These are phyloP conservation scores for Phallus indusiatus DNA, from an alignment of 768 basidiomycete species.

Conservation along the genomic window DNA sequence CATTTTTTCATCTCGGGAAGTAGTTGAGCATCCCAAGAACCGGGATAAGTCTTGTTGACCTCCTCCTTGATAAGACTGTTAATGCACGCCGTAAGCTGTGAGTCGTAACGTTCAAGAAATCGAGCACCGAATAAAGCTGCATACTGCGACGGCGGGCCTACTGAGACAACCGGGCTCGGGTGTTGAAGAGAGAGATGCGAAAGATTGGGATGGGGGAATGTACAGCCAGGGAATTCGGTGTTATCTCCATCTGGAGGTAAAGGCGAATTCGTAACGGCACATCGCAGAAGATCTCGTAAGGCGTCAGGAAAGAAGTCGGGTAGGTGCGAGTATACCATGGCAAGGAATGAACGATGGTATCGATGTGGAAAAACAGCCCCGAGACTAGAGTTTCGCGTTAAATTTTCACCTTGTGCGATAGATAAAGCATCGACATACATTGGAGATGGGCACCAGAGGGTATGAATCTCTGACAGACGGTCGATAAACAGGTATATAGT, in stretches of 20 bases:
- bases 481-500: constrained; percentile 6
- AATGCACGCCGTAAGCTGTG: constrained; percentile 72
- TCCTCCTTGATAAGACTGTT: constrained; percentile 78
- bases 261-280: constrained; percentile 4
- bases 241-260: background rate
- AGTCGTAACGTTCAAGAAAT: constrained; percentile 74
- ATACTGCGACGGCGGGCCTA: constrained; percentile 21
- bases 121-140: constrained; percentile 46
- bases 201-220: constrained; percentile 7
- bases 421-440: background rate
- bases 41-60: constrained; percentile 55
- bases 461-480: constrained; percentile 4
- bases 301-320: constrained; percentile 4
- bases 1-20: constrained; percentile 54
- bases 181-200: constrained; percentile 5
- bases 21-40: constrained; percentile 60
- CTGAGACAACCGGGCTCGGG: constrained; percentile 5
- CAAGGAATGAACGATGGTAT: constrained; percentile 4
- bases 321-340: constrained; percentile 7
- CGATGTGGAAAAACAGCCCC: constrained; percentile 9
- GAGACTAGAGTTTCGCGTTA: background rate
- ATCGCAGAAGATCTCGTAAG: constrained; percentile 1
- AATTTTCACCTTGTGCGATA: background rate
- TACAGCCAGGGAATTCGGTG: background rate
- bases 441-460: constrained; percentile 8